Evolutionary conservation across 495 filamentous ascomycete species (phyloP), one percentile per base, ranked within the genome.

Genomic region (Sabuloglossum arenarium): DNA sequence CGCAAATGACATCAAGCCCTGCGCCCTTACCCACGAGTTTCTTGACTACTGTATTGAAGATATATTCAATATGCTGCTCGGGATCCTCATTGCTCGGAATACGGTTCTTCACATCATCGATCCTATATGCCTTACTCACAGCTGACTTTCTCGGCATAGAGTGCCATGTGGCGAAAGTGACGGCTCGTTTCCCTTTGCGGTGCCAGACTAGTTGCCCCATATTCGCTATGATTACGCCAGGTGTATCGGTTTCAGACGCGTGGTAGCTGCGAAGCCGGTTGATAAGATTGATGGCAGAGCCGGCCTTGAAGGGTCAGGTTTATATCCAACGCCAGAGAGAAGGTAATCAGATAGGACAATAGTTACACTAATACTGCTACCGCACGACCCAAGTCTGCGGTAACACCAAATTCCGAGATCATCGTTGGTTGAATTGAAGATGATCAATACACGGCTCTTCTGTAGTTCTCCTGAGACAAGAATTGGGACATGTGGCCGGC

Each of bases 331-430:
- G 21, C n/a, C 45, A 30, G 1, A 19, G 24, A 2, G 28, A 19
- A 51, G 24, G 12, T 6, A 4, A 19, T 14, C 23, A 11, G 11
- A 28, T 11, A 51, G 23, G 23, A 51, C 12, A 27, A 19, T 51
- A 14, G 23, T 27, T 51, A 51, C 47, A 30, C 16, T 30, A 6
- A 51, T 51, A 27, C 27, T 25, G 30, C 27, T 3, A 10, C 53
- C 30, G 23, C 24, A 19, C 12, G 53, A 54, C 1, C 77, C 73
- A 21, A 82, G 64, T 6, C 75, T 69, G 14, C 86, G 81, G 62
- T 83, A 82, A 6, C 86, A 75, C 60, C 86, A 78, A 53, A 89
- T 70, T 3, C 85, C 86, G 3, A 91, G 71, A 54, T 90, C 81
- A 61, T 93, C 83, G 11, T 56, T 59, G 1, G 73, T 63, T 57